phyloP scores from a whole-genome alignment of 371 early-diverging fungal species.

The Rhizopus microsporus region DNA sequence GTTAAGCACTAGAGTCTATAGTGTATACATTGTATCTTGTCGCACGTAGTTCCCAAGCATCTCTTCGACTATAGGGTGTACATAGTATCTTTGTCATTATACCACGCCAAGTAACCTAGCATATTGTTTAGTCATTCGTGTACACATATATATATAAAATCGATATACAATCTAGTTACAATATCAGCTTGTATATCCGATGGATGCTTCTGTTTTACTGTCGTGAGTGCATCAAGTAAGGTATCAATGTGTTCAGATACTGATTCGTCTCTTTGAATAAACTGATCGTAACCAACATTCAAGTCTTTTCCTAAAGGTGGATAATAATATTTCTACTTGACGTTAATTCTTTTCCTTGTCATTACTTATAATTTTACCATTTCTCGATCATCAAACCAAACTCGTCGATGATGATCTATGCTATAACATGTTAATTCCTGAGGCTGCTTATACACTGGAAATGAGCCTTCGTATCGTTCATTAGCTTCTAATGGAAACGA shows the following conservation, averaged over 20 bases:
- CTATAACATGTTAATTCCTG: conserved; percentile 77
- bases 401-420: conserved; percentile 63
- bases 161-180: conserved; percentile 25
- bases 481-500: background rate
- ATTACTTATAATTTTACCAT: conserved; percentile 44
- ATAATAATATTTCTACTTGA: conserved; percentile 70
- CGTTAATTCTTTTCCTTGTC: conserved; percentile 1
- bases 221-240: conserved; percentile 64
- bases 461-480: conserved; percentile 52
- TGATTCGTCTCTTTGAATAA: conserved; percentile 61
- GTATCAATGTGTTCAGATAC: conserved; percentile 82
- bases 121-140: too few relatives aligned
- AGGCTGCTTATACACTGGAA: conserved; percentile 69
- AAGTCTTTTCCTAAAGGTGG: conserved; percentile 54
- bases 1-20: too few relatives aligned
- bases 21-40: conserved; percentile 62
- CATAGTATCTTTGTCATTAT: conserved; percentile 84
- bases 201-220: conserved; percentile 19
- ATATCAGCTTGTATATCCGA: conserved; percentile 31
- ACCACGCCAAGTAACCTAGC: conserved; percentile 69
- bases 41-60: conserved; percentile 80
- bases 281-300: conserved; percentile 61
- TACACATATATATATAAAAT: background rate
- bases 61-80: conserved; percentile 75
- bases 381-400: conserved; percentile 69